A percentile compares a stretch with the other conserved stretches of the same genome.
Conservation (phyloP, 768 basidiomycete genomes). For the Paxillus rubicundulus region DNA sequence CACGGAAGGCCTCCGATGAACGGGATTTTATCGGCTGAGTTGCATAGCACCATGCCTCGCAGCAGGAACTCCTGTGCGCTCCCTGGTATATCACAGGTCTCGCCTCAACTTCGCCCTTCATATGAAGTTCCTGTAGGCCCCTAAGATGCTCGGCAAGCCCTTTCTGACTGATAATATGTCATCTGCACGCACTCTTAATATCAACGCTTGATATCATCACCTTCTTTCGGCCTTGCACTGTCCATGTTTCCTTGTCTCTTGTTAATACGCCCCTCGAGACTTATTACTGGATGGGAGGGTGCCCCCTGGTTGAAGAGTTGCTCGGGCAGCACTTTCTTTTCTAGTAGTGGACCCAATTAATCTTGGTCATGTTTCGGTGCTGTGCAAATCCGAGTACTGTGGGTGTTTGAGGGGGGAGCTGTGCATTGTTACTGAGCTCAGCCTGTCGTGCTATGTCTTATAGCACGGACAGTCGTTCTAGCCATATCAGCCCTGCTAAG, state of each 20-base stretch:
- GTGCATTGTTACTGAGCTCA: neutral
- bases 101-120: neutral
- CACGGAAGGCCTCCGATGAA: constrained; percentile 1
- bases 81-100: constrained; percentile 1
- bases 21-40: constrained; percentile 2
- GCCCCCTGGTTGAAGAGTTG: constrained; percentile 3
- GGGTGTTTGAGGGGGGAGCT: neutral
- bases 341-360: constrained; percentile 3
- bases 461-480: neutral
- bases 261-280: neutral
- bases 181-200: neutral
- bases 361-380: neutral
- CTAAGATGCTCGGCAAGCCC: neutral
- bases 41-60: neutral
- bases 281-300: constrained; percentile 16
- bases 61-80: neutral
- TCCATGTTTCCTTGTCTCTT: constrained; percentile 1
- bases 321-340: constrained; percentile 6
- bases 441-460: neutral
- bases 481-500: neutral
- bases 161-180: neutral
- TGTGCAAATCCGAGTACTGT: too few species aligned
- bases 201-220: neutral
- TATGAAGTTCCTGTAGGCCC: neutral
- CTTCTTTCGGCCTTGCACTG: neutral